phyloP scores from a whole-genome alignment of 2,329 filamentous ascomycete genomes.

The Ceratocystis huliohia region DNA sequence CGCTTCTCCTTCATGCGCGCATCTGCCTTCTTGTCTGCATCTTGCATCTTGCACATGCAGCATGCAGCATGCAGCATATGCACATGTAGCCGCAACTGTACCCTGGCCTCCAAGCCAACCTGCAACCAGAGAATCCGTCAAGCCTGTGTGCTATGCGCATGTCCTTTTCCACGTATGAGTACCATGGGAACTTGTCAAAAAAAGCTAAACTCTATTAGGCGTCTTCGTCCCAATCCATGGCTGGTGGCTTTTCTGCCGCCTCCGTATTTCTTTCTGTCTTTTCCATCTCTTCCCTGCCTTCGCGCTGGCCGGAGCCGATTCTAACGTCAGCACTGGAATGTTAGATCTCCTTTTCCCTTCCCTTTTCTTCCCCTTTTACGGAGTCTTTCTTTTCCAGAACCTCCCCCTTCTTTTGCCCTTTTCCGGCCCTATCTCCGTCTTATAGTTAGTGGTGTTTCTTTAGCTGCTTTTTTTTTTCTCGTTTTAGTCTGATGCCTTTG shows the following conservation, averaged over 20 bases:
- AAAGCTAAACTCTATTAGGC: slow-evolving; percentile 2
- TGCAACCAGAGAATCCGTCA: neutral
- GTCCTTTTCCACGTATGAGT: neutral
- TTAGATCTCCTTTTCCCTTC: neutral
- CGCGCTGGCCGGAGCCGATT: neutral
- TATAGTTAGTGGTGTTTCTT: neutral
- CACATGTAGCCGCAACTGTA: neutral
- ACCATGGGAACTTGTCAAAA: neutral
- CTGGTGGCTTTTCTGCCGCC: neutral
- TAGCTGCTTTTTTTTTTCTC: neutral
- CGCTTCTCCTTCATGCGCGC: neutral
- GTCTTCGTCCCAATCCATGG: neutral
- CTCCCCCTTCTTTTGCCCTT: neutral
- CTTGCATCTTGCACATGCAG: neutral
- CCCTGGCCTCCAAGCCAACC: neutral
- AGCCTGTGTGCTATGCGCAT: neutral
- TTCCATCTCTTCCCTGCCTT: slow-evolving; percentile 4
- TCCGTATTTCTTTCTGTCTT: neutral
- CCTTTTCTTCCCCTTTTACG: neutral
- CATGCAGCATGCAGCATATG: neutral
- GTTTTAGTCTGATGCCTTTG: neutral
- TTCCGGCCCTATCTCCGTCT: neutral
- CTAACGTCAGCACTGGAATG: neutral
- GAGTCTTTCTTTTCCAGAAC: neutral
- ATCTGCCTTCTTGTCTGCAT: neutral